A percentile compares a stretch with the other conserved stretches of the same genome.
Conservation (phyloP, 139 green algal genomes). For the Coelastrella sp. region DNA sequence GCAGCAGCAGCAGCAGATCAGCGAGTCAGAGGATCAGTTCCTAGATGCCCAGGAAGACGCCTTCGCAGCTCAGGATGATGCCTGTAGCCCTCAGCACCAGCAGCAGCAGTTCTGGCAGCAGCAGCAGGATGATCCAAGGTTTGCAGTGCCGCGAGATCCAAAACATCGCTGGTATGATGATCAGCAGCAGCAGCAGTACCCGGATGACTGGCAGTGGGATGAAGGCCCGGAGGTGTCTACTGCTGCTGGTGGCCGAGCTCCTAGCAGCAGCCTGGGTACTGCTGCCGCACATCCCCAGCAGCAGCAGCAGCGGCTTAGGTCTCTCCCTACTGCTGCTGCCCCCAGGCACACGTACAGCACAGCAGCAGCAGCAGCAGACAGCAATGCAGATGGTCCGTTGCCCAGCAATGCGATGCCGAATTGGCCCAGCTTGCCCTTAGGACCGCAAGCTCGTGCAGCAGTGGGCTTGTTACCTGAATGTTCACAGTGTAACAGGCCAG, state of each 20-base stretch:
- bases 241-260: not conserved
- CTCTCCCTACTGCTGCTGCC: not conserved
- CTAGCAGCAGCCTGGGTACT: not conserved
- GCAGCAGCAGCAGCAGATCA: not conserved
- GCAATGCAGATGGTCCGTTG: not conserved
- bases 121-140: not conserved
- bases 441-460: not conserved
- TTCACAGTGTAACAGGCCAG: not conserved
- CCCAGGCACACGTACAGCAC: not conserved
- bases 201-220: not conserved
- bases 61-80: not conserved
- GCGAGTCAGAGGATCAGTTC: not conserved
- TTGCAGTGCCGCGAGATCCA: not conserved
- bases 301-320: not conserved
- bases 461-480: not conserved
- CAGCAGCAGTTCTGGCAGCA: not conserved
- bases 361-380: not conserved
- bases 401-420: not conserved
- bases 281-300: not conserved
- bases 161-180: not conserved
- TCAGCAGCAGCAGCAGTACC: conserved; percentile 1
- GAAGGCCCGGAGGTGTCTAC: not conserved
- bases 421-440: not conserved
- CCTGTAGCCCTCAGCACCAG: not conserved
- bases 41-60: not conserved